A percentile compares a stretch with the other conserved stretches of the same genome.
Conservation (phyloP, 2,329 filamentous ascomycete genomes). For the Fusarium chuoi region DNA sequence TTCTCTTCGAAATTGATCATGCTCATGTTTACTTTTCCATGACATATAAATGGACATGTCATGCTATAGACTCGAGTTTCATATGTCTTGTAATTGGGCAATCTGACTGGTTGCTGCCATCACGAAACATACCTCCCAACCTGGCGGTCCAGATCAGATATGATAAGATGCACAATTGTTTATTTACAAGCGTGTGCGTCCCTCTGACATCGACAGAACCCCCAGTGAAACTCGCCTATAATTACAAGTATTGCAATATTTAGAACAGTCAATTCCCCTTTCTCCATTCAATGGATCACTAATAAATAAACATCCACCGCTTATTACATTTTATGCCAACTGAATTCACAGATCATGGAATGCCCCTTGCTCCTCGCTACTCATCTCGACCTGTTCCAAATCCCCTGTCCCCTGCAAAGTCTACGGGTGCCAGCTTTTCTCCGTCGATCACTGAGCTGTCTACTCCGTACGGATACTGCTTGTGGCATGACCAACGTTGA, state of each 20-base stretch:
- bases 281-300: slow-evolving; percentile 5
- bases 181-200: background rate
- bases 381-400: slow-evolving; percentile 19
- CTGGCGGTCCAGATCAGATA: slow-evolving; percentile 21
- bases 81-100: slow-evolving; percentile 20
- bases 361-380: slow-evolving; percentile 12
- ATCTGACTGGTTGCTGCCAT: slow-evolving; percentile 20
- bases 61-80: slow-evolving; percentile 14
- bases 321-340: slow-evolving; percentile 39
- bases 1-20: slow-evolving; percentile 1
- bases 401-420: slow-evolving; percentile 19
- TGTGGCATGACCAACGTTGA: slow-evolving; percentile 18
- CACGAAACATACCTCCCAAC: slow-evolving; percentile 20
- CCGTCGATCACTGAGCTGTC: slow-evolving; percentile 8
- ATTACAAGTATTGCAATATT: background rate
- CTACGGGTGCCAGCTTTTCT: background rate
- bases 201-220: background rate
- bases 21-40: background rate
- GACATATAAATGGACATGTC: background rate
- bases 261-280: slow-evolving; percentile 13
- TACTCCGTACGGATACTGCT: background rate
- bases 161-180: slow-evolving; percentile 14
- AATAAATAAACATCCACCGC: slow-evolving; percentile 18
- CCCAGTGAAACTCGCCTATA: background rate
- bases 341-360: slow-evolving; percentile 17